Conservation (phyloP, 345 rosid species). For the Moricandia moricandioides region DNA sequence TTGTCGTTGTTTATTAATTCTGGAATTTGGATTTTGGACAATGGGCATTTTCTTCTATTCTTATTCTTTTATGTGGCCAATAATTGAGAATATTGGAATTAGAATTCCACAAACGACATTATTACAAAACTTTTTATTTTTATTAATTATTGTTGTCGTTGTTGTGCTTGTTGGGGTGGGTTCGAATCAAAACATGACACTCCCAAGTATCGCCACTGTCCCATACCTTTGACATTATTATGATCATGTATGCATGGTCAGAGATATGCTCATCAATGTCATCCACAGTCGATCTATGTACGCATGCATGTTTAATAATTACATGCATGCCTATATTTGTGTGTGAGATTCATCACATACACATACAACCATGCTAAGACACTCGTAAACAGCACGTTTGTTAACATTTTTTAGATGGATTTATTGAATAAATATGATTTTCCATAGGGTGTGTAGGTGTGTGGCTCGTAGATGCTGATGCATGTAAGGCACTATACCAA, state of each 20-base stretch:
- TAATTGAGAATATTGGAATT: slow-evolving; percentile 39
- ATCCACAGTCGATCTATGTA: not conserved
- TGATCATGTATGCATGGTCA: slow-evolving; percentile 8
- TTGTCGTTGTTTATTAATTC: slow-evolving; percentile 18
- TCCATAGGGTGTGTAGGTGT: not conserved
- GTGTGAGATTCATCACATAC: not conserved
- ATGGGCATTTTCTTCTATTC: slow-evolving; percentile 25
- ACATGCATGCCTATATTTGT: not conserved
- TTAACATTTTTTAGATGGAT: not conserved
- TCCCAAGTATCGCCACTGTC: slow-evolving; percentile 15
- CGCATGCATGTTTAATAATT: not conserved
- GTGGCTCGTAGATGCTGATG: not conserved
- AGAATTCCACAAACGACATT: slow-evolving; percentile 31
- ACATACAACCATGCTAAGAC: not conserved
- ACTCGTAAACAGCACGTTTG: not conserved
- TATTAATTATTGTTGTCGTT: slow-evolving; percentile 9
- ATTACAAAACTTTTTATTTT: slow-evolving; percentile 4
- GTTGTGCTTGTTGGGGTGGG: slow-evolving; percentile 21
- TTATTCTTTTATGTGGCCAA: slow-evolving; percentile 33
- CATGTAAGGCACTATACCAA: slow-evolving; percentile 26
- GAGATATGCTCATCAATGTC: not conserved
- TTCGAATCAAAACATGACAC: slow-evolving; percentile 31
- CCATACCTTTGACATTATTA: slow-evolving; percentile 19
- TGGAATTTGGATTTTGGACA: slow-evolving; percentile 14
- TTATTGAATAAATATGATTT: not conserved